Conservation (phyloP, 1,139 yeast species). For the Hemisphaericaspora subhashii region DNA sequence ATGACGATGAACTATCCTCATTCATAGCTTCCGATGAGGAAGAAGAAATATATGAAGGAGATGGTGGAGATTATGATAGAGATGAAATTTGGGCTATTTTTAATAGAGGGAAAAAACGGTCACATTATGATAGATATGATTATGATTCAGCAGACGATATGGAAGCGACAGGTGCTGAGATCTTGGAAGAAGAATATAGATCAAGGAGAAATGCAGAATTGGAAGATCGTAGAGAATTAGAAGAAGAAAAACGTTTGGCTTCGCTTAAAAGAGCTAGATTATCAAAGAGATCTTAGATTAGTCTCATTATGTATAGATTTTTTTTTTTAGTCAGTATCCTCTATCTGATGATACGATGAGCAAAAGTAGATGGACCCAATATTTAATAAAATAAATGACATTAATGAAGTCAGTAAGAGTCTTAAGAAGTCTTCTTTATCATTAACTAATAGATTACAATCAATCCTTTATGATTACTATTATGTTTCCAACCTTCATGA, state of each 20-base stretch:
- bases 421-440: constrained; percentile 56
- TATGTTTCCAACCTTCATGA: constrained; percentile 23
- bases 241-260: constrained; percentile 51
- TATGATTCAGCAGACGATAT: constrained; percentile 71
- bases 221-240: constrained; percentile 67
- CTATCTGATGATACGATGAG: not conserved
- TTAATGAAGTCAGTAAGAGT: constrained; percentile 32
- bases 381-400: constrained; percentile 15
- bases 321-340: no score
- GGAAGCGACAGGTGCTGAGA: constrained; percentile 93
- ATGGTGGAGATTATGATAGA: constrained; percentile 57
- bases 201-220: constrained; percentile 59
- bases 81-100: constrained; percentile 91
- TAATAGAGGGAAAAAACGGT: constrained; percentile 59
- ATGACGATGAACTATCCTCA: constrained; percentile 45
- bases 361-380: constrained; percentile 10
- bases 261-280: constrained; percentile 29
- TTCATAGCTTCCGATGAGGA: constrained; percentile 63
- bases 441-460: constrained; percentile 63
- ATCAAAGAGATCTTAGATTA: constrained; percentile 9
- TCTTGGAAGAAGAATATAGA: constrained; percentile 73
- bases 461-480: constrained; percentile 61
- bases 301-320: no score
- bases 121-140: constrained; percentile 45
- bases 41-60: constrained; percentile 26